A percentile compares a stretch with the other conserved stretches of the same genome.
Conservation (phyloP, 306 rosid species). For the Pachyrhizus erosus region DNA sequence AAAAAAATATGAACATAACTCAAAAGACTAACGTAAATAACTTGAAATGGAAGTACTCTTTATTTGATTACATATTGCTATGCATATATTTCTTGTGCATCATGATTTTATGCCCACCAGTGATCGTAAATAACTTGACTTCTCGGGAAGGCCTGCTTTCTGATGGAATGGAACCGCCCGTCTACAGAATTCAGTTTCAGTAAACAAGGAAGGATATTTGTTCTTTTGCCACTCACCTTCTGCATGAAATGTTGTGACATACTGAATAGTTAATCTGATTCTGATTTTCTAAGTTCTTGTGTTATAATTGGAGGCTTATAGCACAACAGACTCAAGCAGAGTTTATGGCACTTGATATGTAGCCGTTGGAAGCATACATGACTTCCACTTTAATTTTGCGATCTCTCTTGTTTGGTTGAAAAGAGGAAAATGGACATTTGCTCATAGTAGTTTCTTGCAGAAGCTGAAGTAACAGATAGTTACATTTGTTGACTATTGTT, state of each 20-base stretch:
- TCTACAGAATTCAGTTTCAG: not conserved
- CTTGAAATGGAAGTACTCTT: no score
- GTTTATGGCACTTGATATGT: conserved; percentile 54
- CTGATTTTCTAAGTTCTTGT: not conserved
- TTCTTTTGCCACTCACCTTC: not conserved
- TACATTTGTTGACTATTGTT: conserved; percentile 24
- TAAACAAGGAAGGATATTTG: not conserved
- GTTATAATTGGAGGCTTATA: not conserved
- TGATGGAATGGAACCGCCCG: not conserved
- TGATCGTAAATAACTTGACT: not conserved
- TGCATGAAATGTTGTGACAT: conserved; percentile 19
- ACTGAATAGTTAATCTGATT: not conserved
- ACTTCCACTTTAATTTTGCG: not conserved
- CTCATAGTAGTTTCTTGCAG: conserved; percentile 5
- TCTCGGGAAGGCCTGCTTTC: not conserved
- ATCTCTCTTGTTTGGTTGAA: conserved; percentile 15
- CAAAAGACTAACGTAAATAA: no score
- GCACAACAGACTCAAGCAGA: conserved; percentile 53
- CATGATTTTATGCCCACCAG: not conserved
- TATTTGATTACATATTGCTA: not conserved
- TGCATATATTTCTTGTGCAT: not conserved
- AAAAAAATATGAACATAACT: no score
- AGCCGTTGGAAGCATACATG: conserved; percentile 52
- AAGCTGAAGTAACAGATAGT: not conserved
- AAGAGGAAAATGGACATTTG: conserved; percentile 26